Base-by-base conservation (phyloP, 148 eudicot species). In the Mesembryanthemum crystallinum region DNA sequence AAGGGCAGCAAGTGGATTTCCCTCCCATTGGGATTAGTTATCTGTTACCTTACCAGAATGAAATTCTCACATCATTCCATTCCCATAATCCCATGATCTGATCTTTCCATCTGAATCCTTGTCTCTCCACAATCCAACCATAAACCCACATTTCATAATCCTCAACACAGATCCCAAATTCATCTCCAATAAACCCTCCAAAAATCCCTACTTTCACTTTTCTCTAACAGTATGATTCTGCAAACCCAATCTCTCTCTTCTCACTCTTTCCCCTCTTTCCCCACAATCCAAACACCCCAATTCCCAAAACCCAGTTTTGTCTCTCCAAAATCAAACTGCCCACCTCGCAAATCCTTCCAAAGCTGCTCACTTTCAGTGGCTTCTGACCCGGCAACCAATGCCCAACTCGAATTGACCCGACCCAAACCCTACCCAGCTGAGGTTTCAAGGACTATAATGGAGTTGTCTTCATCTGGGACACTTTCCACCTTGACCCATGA, bases 371-470 rank as follows among this genome's bases (percentile, higher is more conserved):
- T 80, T 81, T 87, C 91, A 52, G 81, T 83, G 37, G 82, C 74
- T 80, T 81, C 87, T 25, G 88, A 83, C 49, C 84, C 87, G 63
- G 15, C 35, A 20, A 4, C 70, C n/a, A 14, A 57, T 4, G 61
- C 86, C 61, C 75, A 65, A 15, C 5, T 68, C 77, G 80, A 72
- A 60, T 69, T 62, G n/a, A 73, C 73, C 37, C 79, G 73, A 60
- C 60, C 55, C 17, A 91, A 84, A 64, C 98, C 98, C n/a, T 80
- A 47, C 37, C 90, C 97, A 42, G 92, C 92, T 64, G 97, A 94
- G 76, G 93, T 92, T 60, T 90, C 98, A 0, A 90, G 98, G 54
- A 94, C 98, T 43, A 84, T 92, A 60, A 82, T 90, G 93, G 97
- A 94, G 78, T 77, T 94, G 27, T 83, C 93, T 25, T 81, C 88